These are phyloP conservation scores for Nannizziopsis arthrosporioides DNA, from an alignment of 2,329 filamentous ascomycete species.

Conservation along the genomic window DNA sequence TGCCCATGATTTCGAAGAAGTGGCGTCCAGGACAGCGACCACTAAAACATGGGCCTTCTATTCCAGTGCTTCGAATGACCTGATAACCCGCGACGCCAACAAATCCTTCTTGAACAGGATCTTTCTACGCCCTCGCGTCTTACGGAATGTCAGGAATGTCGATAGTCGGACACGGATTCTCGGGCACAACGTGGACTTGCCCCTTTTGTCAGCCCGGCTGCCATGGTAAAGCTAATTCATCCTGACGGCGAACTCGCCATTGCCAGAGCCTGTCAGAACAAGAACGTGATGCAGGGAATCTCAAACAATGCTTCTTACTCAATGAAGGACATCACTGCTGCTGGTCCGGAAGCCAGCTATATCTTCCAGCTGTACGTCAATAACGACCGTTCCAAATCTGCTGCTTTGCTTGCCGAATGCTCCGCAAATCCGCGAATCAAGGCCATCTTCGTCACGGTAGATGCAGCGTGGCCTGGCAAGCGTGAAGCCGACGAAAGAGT, in stretches of 20 bases:
- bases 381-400: constrained; percentile 39
- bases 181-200: constrained; percentile 41
- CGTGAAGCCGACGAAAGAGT: constrained; percentile 48
- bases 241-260: constrained; percentile 52
- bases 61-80: constrained; percentile 53
- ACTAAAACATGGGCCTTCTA: constrained; percentile 60
- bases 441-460: constrained; percentile 44
- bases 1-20: constrained; percentile 49
- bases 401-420: constrained; percentile 35
- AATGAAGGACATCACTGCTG: constrained; percentile 42
- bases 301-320: constrained; percentile 52
- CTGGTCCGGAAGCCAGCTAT: constrained; percentile 34
- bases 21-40: constrained; percentile 44
- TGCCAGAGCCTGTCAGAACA: constrained; percentile 40
- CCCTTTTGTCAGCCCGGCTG: constrained; percentile 53
- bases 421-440: constrained; percentile 33
- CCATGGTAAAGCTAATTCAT: constrained; percentile 53
- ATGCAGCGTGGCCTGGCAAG: constrained; percentile 44
- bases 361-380: constrained; percentile 49
- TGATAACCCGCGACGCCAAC: constrained; percentile 48
- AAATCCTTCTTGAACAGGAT: constrained; percentile 44
- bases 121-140: constrained; percentile 47
- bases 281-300: constrained; percentile 48
- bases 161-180: constrained; percentile 45
- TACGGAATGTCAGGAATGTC: constrained; percentile 46